Evolutionary conservation across 129 eudicot species (phyloP), one percentile per base, ranked within the genome.

Genomic region (Artemisia argyi): DNA sequence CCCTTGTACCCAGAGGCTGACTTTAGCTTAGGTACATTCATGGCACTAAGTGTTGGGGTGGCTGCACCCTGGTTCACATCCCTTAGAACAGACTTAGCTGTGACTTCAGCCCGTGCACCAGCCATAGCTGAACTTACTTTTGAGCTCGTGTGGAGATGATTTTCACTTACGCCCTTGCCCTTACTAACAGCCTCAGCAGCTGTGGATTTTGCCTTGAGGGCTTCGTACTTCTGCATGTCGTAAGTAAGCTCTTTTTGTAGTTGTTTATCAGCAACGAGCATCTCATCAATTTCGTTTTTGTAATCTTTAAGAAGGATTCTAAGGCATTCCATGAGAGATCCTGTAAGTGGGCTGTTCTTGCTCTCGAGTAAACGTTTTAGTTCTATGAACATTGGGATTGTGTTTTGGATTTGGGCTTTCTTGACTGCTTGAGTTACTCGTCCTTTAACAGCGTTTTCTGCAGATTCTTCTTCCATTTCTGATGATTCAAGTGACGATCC

Each of bases 241-340:
- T 95, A 95, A 14, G 86, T 61, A 22, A 95, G 87, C 66, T 88
- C 99, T 74, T 85, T 95, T 78, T 86, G 97, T 12, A 95, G 89
- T 81, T 95, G 99, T 79, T 82, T 82, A 78, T 95, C 97, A 19
- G 97, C 97, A 8, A 95, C 91, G 16, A 95, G 70, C 42, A 95
- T 85, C 63, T 95, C 99, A 10, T 95, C 97, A 39, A 91, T 95
- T 82, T 95, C 97, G 68, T 86, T 91, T 76, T 91, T 95, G 91
- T 91, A 95, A 62, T 95, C 99, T 79, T 95, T 95, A 74, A 95
- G 94, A 52, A 95, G 82, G 75, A 79, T 73, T 57, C 97, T 68
- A 13, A 95, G 96, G 81, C 99, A 95, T 65, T 95, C 99, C 99
- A 95, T 95, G 19, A 95, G 91, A 59, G 91, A 82, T 32, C 99